A percentile compares a stretch with the other conserved stretches of the same genome.
Conservation (phyloP, 768 basidiomycete species). For the Tylopilus sp. region DNA sequence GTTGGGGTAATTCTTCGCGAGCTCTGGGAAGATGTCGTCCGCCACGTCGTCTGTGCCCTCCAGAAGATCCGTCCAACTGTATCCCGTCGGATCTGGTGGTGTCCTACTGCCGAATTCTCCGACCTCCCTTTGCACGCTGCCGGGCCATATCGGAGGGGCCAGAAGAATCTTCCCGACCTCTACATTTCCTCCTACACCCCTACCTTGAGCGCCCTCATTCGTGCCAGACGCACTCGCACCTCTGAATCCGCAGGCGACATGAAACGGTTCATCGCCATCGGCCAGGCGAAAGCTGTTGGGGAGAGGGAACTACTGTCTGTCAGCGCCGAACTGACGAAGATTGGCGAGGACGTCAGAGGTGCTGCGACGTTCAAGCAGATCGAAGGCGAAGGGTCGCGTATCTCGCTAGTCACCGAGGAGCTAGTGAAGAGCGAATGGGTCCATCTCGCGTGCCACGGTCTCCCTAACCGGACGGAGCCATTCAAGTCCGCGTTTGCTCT, state of each 20-base stretch:
- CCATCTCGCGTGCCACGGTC: neutral
- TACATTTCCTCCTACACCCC: neutral
- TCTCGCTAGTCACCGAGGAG: neutral
- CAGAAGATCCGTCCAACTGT: neutral
- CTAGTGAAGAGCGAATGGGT: no score
- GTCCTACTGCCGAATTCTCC: no score
- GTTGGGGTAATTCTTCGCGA: neutral
- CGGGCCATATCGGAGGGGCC: no score
- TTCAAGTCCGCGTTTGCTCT: neutral
- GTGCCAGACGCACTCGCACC: neutral
- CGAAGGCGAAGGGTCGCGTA: neutral
- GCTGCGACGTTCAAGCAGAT: neutral
- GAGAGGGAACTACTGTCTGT: neutral
- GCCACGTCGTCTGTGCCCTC: neutral
- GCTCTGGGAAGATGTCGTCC: neutral
- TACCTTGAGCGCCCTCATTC: no score
- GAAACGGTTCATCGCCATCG: neutral
- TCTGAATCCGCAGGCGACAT: neutral
- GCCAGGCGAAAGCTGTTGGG: neutral
- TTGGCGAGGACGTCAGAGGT: neutral
- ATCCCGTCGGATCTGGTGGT: no score
- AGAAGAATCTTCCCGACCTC: neutral
- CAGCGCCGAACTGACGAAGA: neutral
- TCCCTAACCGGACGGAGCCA: neutral
- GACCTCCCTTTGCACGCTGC: no score